Evolutionary conservation across 1,284 basidiomycete genomes (phyloP), one percentile per base, ranked within the genome.

Genomic region (Malassezia obtusa): DNA sequence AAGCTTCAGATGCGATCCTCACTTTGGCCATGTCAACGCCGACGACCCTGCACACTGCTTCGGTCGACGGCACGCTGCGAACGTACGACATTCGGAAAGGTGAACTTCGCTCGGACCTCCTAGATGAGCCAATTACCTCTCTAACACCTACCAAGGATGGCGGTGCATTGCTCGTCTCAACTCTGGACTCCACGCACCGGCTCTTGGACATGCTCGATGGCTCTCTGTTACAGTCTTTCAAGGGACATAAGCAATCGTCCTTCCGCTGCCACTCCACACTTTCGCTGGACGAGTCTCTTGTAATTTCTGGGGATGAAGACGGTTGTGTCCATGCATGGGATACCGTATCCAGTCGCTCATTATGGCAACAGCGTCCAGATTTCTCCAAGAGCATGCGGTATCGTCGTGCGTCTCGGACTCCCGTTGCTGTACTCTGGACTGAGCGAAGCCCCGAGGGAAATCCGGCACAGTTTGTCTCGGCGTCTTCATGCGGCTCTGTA

Each of bases 51-150:
- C 60, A 59, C 24, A 80, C 88, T 0, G 88, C 87, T 1, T 89
- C 86, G 0, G 84, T 92, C 2, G 94, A 99, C 63, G 92, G 94
- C 1, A 80, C 85, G 64, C 82, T 95, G 30, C 82, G 94, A 21
- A 86, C 85, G 1, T 96, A 96, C 75, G 94, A 98, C 75, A 77
- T 98, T 28, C 83, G 92, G 41, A 88, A 85, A 77, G 94, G 94
- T 21, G 82, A 90, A 73, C 76, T 95, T 25, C 81, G 84, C 4
- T 80, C 84, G 43, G 94, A 99, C 74, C 89, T 84, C 64, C 81
- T 98, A 55, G 89, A 90, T 10, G 81, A 58, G 9, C 60, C 67
- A 1, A 84, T 96, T 31, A 86, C 86, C 0, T 84, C 86, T 21
- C 28, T 68, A 15, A 77, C 84, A 0, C 83, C 87, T 2, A 83